These are phyloP conservation scores for Gentiana macrophylla DNA, from an alignment of 257 asterid genomes.

Conservation along the genomic window DNA sequence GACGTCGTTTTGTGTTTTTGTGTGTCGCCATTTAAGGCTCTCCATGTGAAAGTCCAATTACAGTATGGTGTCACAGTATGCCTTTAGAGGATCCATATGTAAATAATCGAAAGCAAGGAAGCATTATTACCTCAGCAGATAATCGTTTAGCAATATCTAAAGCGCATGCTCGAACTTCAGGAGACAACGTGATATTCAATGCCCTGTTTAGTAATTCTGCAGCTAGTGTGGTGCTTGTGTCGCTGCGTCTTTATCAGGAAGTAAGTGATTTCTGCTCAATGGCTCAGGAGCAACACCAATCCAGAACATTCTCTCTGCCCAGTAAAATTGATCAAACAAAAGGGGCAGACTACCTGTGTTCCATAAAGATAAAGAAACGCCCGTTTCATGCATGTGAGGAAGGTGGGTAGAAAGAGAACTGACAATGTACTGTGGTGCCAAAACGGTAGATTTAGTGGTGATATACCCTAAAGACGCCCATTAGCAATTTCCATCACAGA, in stretches of 20 bases:
- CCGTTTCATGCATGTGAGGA: no score
- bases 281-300: slow-evolving; percentile 92
- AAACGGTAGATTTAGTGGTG: not conserved
- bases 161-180: slow-evolving; percentile 45
- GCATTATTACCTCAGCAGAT: slow-evolving; percentile 49
- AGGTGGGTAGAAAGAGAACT: not conserved
- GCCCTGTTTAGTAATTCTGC: slow-evolving; percentile 45
- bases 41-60: no score
- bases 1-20: no score
- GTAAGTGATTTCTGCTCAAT: slow-evolving; percentile 33
- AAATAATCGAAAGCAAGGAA: slow-evolving; percentile 2
- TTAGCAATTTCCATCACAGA: no score
- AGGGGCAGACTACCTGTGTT: slow-evolving; percentile 70
- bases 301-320: slow-evolving; percentile 99
- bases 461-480: no score
- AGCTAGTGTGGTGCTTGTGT: slow-evolving; percentile 33
- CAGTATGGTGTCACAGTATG: no score
- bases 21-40: no score
- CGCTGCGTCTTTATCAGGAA: slow-evolving; percentile 57
- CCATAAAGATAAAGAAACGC: not conserved
- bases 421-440: not conserved
- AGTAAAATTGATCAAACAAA: slow-evolving; percentile 86
- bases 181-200: slow-evolving; percentile 35
- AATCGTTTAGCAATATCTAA: slow-evolving; percentile 43
- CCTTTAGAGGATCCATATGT: no score